Evolutionary conservation across 2,329 filamentous ascomycete species (phyloP).

Genomic region (Reticulascus tulasneorum): DNA sequence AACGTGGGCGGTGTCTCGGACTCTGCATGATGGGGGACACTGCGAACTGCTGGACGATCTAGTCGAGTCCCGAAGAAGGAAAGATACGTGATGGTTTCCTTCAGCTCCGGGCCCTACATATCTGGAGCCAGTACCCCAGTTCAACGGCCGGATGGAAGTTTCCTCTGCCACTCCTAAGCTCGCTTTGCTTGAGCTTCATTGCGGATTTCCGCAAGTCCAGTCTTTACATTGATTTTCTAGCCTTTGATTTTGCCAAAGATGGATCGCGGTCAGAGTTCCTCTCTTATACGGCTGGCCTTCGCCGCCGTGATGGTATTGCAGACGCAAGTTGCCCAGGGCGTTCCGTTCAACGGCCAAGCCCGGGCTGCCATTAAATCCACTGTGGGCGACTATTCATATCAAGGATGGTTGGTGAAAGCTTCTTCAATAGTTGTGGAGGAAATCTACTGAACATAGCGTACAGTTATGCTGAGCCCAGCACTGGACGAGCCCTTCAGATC

Average conservation of each 20-base stretch:
- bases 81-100: not conserved
- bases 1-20: too few relatives aligned
- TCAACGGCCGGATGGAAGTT: not conserved
- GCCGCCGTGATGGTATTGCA: not conserved
- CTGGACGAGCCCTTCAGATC: slow-evolving; percentile 23
- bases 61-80: too few relatives aligned
- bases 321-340: not conserved
- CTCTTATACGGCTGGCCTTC: not conserved
- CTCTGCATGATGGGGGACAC: too few relatives aligned
- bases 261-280: too few relatives aligned
- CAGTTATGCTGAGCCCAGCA: slow-evolving; percentile 27
- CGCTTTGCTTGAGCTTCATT: not conserved
- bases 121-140: not conserved
- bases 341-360: slow-evolving; percentile 2
- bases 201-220: not conserved
- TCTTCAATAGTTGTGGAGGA: not conserved
- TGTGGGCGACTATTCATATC: slow-evolving; percentile 1
- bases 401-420: slow-evolving; percentile 4
- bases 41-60: too few relatives aligned
- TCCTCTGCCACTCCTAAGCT: not conserved
- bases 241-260: not conserved
- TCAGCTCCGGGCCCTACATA: not conserved
- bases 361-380: not conserved
- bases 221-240: not conserved
- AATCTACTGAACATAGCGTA: not conserved